phyloP scores from a whole-genome alignment of 768 basidiomycete genomes.

The Exidia glandulosa region DNA sequence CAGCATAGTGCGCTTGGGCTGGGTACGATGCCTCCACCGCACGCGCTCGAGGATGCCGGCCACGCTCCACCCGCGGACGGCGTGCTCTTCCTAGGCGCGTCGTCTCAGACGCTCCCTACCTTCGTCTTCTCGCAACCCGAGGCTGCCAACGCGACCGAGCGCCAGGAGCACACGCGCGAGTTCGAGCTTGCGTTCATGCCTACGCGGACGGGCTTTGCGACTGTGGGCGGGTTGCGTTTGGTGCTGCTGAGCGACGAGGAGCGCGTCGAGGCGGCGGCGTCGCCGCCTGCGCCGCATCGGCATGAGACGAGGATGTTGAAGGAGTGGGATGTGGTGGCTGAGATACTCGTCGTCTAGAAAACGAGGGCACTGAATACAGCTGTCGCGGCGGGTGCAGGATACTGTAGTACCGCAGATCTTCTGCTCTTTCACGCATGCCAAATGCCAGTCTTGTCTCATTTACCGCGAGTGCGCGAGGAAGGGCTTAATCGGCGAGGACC shows the following conservation, averaged over 20 bases:
- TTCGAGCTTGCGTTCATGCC: slow-evolving; percentile 59
- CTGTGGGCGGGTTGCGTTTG: slow-evolving; percentile 62
- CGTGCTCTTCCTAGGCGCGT: slow-evolving; percentile 18
- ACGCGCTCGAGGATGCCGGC: background rate
- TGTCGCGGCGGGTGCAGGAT: background rate
- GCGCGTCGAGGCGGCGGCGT: slow-evolving; percentile 11
- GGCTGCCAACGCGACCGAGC: background rate
- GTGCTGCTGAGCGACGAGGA: slow-evolving; percentile 37
- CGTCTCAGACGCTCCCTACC: slow-evolving; percentile 17
- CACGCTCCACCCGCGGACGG: background rate
- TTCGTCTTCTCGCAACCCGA: slow-evolving; percentile 11
- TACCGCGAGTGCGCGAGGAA: too few species aligned
- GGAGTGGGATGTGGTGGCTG: slow-evolving; percentile 62
- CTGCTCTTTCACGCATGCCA: too few species aligned
- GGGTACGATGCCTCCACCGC: background rate
- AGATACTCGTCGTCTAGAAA: slow-evolving; percentile 45
- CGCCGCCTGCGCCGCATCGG: slow-evolving; percentile 9
- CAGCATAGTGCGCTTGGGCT: background rate
- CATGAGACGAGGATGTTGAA: slow-evolving; percentile 40
- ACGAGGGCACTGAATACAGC: background rate
- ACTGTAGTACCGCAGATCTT: too few species aligned
- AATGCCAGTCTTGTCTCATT: too few species aligned
- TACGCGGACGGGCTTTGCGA: slow-evolving; percentile 44
- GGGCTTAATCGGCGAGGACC: too few species aligned
- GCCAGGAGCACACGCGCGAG: slow-evolving; percentile 29